Evolutionary conservation across 306 rosid species (phyloP).

Genomic region (Comarum palustre): DNA sequence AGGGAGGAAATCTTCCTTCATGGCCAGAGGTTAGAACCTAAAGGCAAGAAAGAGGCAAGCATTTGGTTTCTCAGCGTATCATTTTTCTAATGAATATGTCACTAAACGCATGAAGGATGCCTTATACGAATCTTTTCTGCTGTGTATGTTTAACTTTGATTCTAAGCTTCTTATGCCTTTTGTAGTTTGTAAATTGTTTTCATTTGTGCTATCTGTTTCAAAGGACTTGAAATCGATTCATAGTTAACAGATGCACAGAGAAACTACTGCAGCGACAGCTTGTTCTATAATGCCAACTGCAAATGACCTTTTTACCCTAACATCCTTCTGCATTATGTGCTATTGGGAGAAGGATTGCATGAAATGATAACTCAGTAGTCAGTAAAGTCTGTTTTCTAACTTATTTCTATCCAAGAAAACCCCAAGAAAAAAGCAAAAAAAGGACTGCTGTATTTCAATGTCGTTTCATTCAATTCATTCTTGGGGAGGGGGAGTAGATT

Average conservation of each 20-base stretch:
- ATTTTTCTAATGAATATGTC: conserved; percentile 6
- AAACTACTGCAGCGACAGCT: not conserved
- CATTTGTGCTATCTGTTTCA: conserved; percentile 12
- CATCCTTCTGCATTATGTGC: not conserved
- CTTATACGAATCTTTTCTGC: not conserved
- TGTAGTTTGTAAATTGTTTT: not conserved
- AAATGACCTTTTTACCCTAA: conserved; percentile 10
- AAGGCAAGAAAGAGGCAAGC: conserved; percentile 5
- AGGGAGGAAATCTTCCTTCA: conserved; percentile 20
- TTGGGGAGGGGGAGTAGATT: not conserved
- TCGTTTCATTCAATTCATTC: not conserved
- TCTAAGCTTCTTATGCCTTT: conserved; percentile 27
- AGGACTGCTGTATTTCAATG: not conserved
- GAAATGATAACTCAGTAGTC: not conserved
- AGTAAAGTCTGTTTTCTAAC: not conserved
- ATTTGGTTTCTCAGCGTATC: conserved; percentile 16
- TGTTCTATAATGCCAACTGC: not conserved
- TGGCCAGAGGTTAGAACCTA: conserved; percentile 6
- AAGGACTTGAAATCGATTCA: conserved; percentile 4
- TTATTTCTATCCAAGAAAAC: no score
- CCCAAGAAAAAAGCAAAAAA: no score
- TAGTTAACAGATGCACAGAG: conserved; percentile 8
- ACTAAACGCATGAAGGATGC: not conserved
- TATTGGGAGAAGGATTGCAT: not conserved
- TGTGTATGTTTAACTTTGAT: conserved; percentile 25